A percentile compares a stretch with the other conserved stretches of the same genome.
phyloP scores from a whole-genome alignment of 2,329 filamentous ascomycete genomes.

The Alternaria brassicae region DNA sequence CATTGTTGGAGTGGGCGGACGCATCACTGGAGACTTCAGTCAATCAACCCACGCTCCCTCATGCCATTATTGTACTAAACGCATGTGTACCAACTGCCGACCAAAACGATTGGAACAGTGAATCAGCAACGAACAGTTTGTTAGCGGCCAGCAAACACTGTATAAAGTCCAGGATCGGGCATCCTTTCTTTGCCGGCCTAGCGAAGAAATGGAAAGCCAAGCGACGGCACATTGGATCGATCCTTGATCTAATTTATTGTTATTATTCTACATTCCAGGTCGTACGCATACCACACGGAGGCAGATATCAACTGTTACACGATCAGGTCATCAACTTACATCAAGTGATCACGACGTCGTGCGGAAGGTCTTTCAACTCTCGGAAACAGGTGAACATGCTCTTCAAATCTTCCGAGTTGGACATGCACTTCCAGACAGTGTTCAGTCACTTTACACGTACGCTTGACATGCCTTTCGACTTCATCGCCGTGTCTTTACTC shows the following conservation, averaged over 20 bases:
- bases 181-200: slow-evolving; percentile 7
- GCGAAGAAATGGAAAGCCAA: slow-evolving; percentile 15
- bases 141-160: slow-evolving; percentile 9
- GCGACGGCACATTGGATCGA: slow-evolving; percentile 14
- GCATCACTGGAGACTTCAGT: slow-evolving; percentile 34
- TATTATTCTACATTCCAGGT: slow-evolving; percentile 60
- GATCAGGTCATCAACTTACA: slow-evolving; percentile 59
- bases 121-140: slow-evolving; percentile 53
- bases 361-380: slow-evolving; percentile 31
- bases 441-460: slow-evolving; percentile 60
- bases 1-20: slow-evolving; percentile 17
- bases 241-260: slow-evolving; percentile 32
- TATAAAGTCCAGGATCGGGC: neutral
- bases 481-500: slow-evolving; percentile 56
- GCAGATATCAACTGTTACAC: slow-evolving; percentile 58
- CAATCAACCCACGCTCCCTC: slow-evolving; percentile 63
- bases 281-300: slow-evolving; percentile 57
- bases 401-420: slow-evolving; percentile 55
- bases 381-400: slow-evolving; percentile 50
- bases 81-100: neutral
- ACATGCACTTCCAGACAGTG: slow-evolving; percentile 57
- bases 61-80: slow-evolving; percentile 63
- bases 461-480: slow-evolving; percentile 59
- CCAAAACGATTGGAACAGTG: slow-evolving; percentile 53
- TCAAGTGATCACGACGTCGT: slow-evolving; percentile 50